Percentiles rank a stretch among this genome's conserved stretches.
These are phyloP conservation scores for Arabis hirsuta DNA, from an alignment of 345 rosid genomes.

Conservation along the genomic window DNA sequence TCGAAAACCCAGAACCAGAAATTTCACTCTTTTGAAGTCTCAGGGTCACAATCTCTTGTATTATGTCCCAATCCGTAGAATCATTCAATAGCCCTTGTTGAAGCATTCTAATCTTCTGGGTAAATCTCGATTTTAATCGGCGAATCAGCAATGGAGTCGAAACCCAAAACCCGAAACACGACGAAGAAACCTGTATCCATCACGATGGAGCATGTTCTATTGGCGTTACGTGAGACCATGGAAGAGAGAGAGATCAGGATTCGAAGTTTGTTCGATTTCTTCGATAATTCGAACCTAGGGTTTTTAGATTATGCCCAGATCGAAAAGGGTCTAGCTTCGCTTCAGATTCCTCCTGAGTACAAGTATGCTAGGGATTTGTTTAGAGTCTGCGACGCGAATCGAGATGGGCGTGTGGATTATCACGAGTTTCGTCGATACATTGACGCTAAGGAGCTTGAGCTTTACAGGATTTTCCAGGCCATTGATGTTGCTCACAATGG, in stretches of 20 bases:
- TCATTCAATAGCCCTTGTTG: neutral
- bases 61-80: conserved; percentile 38
- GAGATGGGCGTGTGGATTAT: conserved; percentile 91
- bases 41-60: conserved; percentile 6
- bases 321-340: conserved; percentile 79
- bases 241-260: conserved; percentile 88
- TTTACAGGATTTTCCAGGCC: conserved; percentile 73
- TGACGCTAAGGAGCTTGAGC: conserved; percentile 86
- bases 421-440: conserved; percentile 87
- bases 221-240: conserved; percentile 80
- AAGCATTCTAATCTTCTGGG: conserved; percentile 11
- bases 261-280: conserved; percentile 78
- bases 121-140: conserved; percentile 19
- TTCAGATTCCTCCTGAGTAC: conserved; percentile 85
- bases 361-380: conserved; percentile 90
- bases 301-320: conserved; percentile 82
- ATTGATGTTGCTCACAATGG: conserved; percentile 89
- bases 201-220: conserved; percentile 82
- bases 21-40: conserved; percentile 5
- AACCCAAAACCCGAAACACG: conserved; percentile 49
- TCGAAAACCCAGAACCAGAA: conserved; percentile 1
- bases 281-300: conserved; percentile 66
- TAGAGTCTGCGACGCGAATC: conserved; percentile 82
- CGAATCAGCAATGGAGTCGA: conserved; percentile 48
- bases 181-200: conserved; percentile 57